A percentile compares a stretch with the other conserved stretches of the same genome.
phyloP scores from a whole-genome alignment of 495 filamentous ascomycete genomes.

The Penicillium malachiteum region DNA sequence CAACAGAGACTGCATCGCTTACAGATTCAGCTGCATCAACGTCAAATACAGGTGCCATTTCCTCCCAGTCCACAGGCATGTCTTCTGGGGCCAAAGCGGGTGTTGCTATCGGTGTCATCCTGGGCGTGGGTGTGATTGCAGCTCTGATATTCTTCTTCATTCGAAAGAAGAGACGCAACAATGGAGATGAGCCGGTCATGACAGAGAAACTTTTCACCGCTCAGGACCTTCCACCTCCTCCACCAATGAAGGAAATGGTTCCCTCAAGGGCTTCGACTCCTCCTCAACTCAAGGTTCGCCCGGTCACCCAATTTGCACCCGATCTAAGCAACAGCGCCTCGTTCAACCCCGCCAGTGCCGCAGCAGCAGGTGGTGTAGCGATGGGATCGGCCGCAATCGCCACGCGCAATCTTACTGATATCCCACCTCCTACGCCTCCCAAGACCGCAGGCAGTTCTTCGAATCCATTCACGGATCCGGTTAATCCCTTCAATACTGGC shows the following conservation, averaged over 20 bases:
- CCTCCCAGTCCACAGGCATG: conserved; percentile 12
- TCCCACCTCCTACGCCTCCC: conserved; percentile 36
- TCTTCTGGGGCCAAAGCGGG: conserved; percentile 71
- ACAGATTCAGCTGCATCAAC: conserved; percentile 17
- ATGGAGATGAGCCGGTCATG: conserved; percentile 44
- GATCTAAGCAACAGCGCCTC: conserved; percentile 50
- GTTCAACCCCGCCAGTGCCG: conserved; percentile 26
- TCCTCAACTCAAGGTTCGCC: conserved; percentile 81
- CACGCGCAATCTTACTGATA: conserved; percentile 39
- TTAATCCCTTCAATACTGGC: conserved; percentile 52
- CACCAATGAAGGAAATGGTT: conserved; percentile 30
- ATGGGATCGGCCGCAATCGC: conserved; percentile 29
- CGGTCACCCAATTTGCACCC: conserved; percentile 83
- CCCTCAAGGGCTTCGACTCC: conserved; percentile 52
- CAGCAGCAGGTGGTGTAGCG: conserved; percentile 26
- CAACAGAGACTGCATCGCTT: conserved; percentile 13
- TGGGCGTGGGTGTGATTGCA: conserved; percentile 61
- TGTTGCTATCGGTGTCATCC: conserved; percentile 72
- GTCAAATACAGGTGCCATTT: conserved; percentile 12
- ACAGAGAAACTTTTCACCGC: conserved; percentile 54
- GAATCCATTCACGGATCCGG: conserved; percentile 49
- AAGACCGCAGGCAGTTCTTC: conserved; percentile 43
- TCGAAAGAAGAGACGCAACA: conserved; percentile 59
- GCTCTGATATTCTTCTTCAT: conserved; percentile 64
- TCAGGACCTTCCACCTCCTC: conserved; percentile 31